phyloP scores from a whole-genome alignment of 495 filamentous ascomycete species.

The Filosporella fistucella region DNA sequence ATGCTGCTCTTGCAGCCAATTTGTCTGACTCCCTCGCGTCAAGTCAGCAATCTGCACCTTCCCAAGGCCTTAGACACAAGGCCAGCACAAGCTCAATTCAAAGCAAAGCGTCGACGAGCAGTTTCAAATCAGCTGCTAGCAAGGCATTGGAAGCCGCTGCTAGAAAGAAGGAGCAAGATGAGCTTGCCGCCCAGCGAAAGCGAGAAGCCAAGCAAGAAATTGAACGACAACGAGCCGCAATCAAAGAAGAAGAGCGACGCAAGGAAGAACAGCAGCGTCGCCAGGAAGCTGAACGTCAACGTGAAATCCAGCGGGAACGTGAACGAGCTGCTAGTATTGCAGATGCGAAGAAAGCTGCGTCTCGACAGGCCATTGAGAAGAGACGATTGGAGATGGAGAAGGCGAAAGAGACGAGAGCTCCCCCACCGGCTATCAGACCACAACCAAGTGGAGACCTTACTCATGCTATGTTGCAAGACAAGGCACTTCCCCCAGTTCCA shows the following conservation, averaged over 20 bases:
- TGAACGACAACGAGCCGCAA: constrained; percentile 67
- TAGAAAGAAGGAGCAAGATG: constrained; percentile 75
- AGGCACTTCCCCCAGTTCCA: constrained; percentile 21
- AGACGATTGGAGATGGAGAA: constrained; percentile 62
- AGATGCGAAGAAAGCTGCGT: constrained; percentile 61
- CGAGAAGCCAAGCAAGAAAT: constrained; percentile 72
- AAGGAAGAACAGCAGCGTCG: constrained; percentile 43
- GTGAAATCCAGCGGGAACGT: constrained; percentile 39
- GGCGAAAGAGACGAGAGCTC: constrained; percentile 49
- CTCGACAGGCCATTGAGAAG: constrained; percentile 64
- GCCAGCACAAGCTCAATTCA: constrained; percentile 65
- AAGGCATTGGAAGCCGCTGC: constrained; percentile 64
- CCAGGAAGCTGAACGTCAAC: constrained; percentile 45
- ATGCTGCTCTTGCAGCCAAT: constrained; percentile 49
- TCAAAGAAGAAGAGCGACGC: constrained; percentile 50
- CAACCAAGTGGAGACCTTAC: constrained; percentile 37
- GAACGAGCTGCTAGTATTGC: constrained; percentile 26
- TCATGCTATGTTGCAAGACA: constrained; percentile 16
- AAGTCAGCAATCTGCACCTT: constrained; percentile 34
- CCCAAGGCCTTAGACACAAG: constrained; percentile 51
- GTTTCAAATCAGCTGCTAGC: constrained; percentile 66
- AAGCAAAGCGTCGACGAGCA: constrained; percentile 56
- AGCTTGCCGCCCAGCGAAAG: constrained; percentile 71
- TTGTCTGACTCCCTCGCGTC: constrained; percentile 54
- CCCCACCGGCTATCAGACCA: constrained; percentile 43